Conservation (phyloP, 768 basidiomycete species). For the Chiua virens region DNA sequence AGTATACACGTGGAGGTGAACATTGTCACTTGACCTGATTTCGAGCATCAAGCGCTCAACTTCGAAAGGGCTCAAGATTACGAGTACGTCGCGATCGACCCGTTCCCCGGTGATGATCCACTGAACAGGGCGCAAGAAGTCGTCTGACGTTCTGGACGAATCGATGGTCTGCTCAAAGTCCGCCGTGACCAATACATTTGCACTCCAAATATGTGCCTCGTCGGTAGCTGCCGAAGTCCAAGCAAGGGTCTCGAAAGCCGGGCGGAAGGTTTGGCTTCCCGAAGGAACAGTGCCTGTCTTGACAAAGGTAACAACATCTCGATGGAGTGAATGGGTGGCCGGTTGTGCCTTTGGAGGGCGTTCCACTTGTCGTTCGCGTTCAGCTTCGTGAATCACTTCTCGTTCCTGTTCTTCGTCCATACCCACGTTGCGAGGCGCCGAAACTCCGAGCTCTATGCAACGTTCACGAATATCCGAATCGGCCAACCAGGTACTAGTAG, state of each 20-base stretch:
- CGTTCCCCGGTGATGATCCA: conserved; percentile 18
- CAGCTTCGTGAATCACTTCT: conserved; percentile 42
- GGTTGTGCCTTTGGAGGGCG: conserved; percentile 28
- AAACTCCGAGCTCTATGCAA: conserved; percentile 8
- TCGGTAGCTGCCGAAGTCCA: not conserved
- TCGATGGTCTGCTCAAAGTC: conserved; percentile 7
- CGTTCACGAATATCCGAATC: not conserved
- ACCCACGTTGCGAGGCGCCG: not conserved
- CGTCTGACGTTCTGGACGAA: not conserved
- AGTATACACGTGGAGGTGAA: conserved; percentile 41
- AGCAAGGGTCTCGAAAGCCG: conserved; percentile 7
- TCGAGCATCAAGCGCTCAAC: conserved; percentile 36
- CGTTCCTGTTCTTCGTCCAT: conserved; percentile 38
- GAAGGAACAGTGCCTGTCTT: conserved; percentile 21
- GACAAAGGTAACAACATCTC: conserved; percentile 22
- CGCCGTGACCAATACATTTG: conserved; percentile 2
- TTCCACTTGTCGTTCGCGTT: conserved; percentile 38
- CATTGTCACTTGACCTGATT: conserved; percentile 32
- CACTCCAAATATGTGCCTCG: conserved; percentile 21
- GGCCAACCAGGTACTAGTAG: not conserved
- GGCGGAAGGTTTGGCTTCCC: conserved; percentile 20
- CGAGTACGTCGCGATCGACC: conserved; percentile 12
- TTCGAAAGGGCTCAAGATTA: conserved; percentile 42
- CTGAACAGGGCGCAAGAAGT: conserved; percentile 22
- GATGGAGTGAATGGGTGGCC: conserved; percentile 17